phyloP scores from a whole-genome alignment of 495 filamentous ascomycete genomes.

The Podospora sp. region DNA sequence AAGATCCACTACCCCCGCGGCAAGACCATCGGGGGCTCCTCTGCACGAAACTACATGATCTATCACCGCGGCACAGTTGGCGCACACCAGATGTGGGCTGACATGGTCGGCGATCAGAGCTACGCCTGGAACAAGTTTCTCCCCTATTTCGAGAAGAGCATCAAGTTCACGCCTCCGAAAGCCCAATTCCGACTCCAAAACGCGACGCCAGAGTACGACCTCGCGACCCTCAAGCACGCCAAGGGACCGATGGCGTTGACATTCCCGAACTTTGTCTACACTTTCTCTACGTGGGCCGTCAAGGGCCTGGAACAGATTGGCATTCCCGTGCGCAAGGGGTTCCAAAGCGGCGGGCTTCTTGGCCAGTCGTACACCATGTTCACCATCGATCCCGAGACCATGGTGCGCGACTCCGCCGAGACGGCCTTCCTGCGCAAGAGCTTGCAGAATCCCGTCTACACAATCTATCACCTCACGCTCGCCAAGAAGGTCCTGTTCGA shows the following conservation, averaged over 20 bases:
- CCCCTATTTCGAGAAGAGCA: conserved; percentile 48
- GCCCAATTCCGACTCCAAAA: conserved; percentile 27
- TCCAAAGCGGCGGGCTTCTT: conserved; percentile 37
- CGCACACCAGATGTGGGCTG: conserved; percentile 52
- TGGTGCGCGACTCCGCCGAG: background rate
- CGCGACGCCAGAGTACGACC: conserved; percentile 29
- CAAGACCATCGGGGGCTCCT: conserved; percentile 49
- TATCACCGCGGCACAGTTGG: conserved; percentile 42
- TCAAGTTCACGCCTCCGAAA: conserved; percentile 35
- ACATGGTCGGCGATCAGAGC: conserved; percentile 45
- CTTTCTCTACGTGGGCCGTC: conserved; percentile 34
- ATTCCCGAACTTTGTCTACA: conserved; percentile 27
- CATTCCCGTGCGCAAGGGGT: conserved; percentile 31
- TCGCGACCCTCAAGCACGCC: conserved; percentile 18
- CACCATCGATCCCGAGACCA: background rate
- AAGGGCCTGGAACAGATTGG: conserved; percentile 39
- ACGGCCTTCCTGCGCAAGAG: background rate
- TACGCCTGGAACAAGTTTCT: conserved; percentile 50
- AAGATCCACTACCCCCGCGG: conserved; percentile 44
- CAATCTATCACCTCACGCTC: conserved; percentile 14
- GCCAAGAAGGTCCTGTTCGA: conserved; percentile 39
- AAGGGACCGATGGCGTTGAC: conserved; percentile 26
- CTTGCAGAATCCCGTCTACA: background rate
- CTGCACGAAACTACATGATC: conserved; percentile 56
- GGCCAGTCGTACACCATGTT: conserved; percentile 19